These are phyloP conservation scores for Apophysomyces sp. DNA, from an alignment of 371 early-diverging fungal genomes.

Conservation along the genomic window DNA sequence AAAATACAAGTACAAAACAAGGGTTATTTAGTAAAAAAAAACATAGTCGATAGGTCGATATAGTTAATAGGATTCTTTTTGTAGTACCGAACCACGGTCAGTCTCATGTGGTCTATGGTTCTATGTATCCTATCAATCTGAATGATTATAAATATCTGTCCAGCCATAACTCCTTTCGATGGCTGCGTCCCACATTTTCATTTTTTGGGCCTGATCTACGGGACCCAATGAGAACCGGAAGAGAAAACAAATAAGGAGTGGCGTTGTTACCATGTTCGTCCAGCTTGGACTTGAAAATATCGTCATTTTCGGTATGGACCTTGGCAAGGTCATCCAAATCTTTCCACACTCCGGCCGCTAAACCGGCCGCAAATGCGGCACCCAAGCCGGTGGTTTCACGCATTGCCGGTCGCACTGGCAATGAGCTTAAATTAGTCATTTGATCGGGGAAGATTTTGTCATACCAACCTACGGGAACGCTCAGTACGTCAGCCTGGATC, in stretches of 20 bases:
- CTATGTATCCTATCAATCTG: slow-evolving; percentile 6
- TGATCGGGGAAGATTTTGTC: background rate
- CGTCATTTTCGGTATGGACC: slow-evolving; percentile 28
- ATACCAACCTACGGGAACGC: slow-evolving; percentile 52
- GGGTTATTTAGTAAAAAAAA: too few relatives aligned
- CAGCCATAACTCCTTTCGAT: slow-evolving; percentile 21
- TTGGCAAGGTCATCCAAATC: slow-evolving; percentile 33
- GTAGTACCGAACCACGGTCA: too few relatives aligned
- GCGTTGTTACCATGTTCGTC: slow-evolving; percentile 32
- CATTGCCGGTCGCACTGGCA: slow-evolving; percentile 82
- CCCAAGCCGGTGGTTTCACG: slow-evolving; percentile 92
- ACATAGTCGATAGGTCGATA: too few relatives aligned
- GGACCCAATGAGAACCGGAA: background rate
- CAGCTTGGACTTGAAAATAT: slow-evolving; percentile 47
- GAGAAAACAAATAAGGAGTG: background rate
- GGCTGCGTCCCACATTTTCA: slow-evolving; percentile 19
- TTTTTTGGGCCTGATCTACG: slow-evolving; percentile 2
- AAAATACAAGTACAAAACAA: too few relatives aligned
- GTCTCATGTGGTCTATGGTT: background rate
- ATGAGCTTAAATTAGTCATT: slow-evolving; percentile 5
- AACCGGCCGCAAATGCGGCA: slow-evolving; percentile 92
- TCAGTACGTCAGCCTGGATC: slow-evolving; percentile 86
- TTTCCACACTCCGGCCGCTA: slow-evolving; percentile 77
- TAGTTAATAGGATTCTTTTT: too few relatives aligned
- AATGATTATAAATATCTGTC: slow-evolving; percentile 13